Evolutionary conservation across 2,329 filamentous ascomycete species (phyloP).

Genomic region (Septoria linicola): DNA sequence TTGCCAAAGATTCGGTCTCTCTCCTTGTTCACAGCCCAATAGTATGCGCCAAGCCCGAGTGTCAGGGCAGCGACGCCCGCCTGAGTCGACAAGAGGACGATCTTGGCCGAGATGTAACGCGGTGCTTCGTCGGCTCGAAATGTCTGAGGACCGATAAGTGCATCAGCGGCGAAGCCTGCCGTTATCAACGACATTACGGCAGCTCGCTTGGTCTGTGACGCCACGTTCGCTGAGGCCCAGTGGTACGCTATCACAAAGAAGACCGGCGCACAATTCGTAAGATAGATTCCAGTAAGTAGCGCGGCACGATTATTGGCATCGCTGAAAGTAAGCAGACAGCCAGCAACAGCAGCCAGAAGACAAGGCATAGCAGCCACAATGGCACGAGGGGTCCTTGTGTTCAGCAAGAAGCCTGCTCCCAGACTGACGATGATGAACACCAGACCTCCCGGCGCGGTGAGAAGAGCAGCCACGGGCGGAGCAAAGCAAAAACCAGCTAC

Average conservation of each 20-base stretch:
- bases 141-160: constrained; percentile 40
- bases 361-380: constrained; percentile 1
- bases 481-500: constrained; percentile 13
- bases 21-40: neutral
- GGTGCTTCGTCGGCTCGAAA: constrained; percentile 39
- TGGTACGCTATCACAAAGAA: constrained; percentile 36
- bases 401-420: neutral
- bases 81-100: constrained; percentile 23
- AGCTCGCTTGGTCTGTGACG: constrained; percentile 41
- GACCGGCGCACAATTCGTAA: constrained; percentile 37
- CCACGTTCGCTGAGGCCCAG: too few species aligned
- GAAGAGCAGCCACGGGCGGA: too few species aligned
- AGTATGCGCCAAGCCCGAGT: constrained; percentile 3
- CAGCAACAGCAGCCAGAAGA: constrained; percentile 1
- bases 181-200: constrained; percentile 37
- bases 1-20: constrained; percentile 3
- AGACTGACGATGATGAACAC: neutral
- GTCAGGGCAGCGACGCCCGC: too few species aligned
- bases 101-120: constrained; percentile 41
- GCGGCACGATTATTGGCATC: constrained; percentile 1
- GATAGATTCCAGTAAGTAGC: constrained; percentile 35
- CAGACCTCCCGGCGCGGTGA: constrained; percentile 2
- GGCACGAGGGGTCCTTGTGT: constrained; percentile 3
- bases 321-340: constrained; percentile 1
- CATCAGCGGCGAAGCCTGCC: constrained; percentile 44